These are phyloP conservation scores for Westerdykella aurantiaca DNA, from an alignment of 2,329 filamentous ascomycete genomes.

Conservation along the genomic window DNA sequence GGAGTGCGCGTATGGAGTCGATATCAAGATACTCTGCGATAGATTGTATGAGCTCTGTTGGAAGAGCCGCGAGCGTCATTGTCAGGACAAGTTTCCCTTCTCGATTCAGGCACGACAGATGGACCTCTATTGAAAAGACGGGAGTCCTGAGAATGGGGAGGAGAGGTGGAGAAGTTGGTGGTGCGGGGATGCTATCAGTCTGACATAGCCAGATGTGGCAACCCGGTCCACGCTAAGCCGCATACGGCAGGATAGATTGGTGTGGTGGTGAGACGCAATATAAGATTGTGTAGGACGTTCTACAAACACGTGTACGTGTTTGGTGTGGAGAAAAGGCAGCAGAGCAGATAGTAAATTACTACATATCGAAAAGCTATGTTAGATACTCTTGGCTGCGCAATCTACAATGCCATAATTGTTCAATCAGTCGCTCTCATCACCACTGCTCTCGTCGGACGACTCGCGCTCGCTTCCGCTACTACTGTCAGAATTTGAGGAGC, in stretches of 20 bases:
- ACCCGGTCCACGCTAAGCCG: background rate
- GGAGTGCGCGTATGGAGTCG: conserved; percentile 12
- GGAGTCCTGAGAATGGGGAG: too few relatives aligned
- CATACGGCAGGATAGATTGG: background rate
- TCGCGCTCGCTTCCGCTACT: background rate
- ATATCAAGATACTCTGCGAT: conserved; percentile 17
- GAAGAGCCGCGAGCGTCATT: conserved; percentile 9
- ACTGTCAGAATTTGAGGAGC: background rate
- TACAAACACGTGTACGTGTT: too few relatives aligned
- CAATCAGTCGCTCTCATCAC: background rate
- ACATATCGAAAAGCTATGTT: background rate
- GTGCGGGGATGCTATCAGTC: background rate
- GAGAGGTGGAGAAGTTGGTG: background rate
- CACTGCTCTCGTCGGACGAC: conserved; percentile 3
- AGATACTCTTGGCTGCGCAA: background rate
- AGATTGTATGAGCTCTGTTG: conserved; percentile 21
- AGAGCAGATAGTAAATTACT: background rate
- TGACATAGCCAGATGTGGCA: background rate
- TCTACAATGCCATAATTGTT: background rate
- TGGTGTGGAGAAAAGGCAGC: too few relatives aligned
- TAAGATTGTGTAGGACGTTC: background rate
- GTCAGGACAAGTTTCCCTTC: background rate
- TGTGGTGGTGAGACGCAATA: background rate
- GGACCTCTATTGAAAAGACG: too few relatives aligned
- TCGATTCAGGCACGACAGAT: too few relatives aligned